Evolutionary conservation across 495 filamentous ascomycete genomes (phyloP), one percentile per base, ranked within the genome.

Genomic region (Chlorociboria aeruginascens): DNA sequence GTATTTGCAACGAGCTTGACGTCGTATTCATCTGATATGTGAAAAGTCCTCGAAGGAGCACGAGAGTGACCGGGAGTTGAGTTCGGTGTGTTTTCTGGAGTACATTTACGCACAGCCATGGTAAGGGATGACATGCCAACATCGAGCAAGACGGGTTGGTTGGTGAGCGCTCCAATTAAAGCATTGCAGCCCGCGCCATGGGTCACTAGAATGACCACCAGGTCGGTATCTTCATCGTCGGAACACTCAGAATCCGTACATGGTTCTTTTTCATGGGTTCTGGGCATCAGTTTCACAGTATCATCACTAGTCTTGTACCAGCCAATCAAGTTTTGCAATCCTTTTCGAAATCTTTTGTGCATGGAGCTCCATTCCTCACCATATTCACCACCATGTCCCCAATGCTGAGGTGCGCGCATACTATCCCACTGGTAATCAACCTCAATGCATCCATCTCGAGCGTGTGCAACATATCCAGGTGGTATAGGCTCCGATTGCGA

Each of bases 101-200:
- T 37, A 51, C 50, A 73, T 35, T 82, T 83, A 33, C 84, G 77
- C 29, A 84, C 77, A 9, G 90, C 89, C 81, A 96, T 82, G 0
- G 92, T 95, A 28, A 98, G 70, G 0, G 88, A 94, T 8, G 89
- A 84, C 66, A 90, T 87, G 31, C 78, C 82, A 12, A 97, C 84
- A 60, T 97, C 89, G 41, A 92, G 72, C 7, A 99, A 72, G 2
- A 90, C 85, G 0, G 92, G 87, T 52, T 90, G 83, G 45, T 89
- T 82, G 0, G 86, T 93, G 46, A 99, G 69, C 4, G 86, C 86
- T 6, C 90, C 89, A 42, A 97, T 89, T 40, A 99, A 64, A 0
- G 92, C 93, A 65, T 99, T 99, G 65, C 92, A 95, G 41, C 89
- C 93, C 9, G 93, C 93, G n/a, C 90, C 90, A 57, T 99, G 92